phyloP scores from a whole-genome alignment of 495 filamentous ascomycete genomes.

The Annulohypoxylon maeteangense region DNA sequence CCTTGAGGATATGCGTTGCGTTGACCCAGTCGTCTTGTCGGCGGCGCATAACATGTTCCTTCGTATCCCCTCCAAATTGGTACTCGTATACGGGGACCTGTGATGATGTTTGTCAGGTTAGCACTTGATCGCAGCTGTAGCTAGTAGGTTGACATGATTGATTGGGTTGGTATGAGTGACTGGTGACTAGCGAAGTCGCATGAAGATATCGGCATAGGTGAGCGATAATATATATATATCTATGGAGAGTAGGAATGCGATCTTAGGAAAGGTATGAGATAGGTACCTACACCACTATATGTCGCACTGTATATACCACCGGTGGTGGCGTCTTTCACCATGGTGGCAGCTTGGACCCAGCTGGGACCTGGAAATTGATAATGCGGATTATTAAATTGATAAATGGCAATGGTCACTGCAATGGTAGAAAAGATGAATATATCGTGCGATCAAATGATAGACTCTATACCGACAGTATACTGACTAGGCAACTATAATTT shows the following conservation, averaged over 20 bases:
- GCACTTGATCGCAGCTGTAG: slow-evolving; percentile 68
- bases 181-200: background rate
- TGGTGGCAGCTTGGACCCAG: slow-evolving; percentile 33
- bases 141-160: slow-evolving; percentile 27
- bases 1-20: slow-evolving; percentile 95
- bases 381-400: background rate
- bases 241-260: background rate
- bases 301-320: slow-evolving; percentile 84
- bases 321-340: slow-evolving; percentile 52
- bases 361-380: slow-evolving; percentile 1
- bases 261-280: slow-evolving; percentile 3
- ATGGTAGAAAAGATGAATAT: background rate
- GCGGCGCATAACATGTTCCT: slow-evolving; percentile 87
- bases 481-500: background rate
- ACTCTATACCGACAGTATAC: background rate
- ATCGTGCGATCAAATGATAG: background rate
- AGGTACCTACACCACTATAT: slow-evolving; percentile 84
- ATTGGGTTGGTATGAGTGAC: background rate
- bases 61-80: slow-evolving; percentile 77
- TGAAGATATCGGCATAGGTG: background rate
- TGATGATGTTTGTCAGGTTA: slow-evolving; percentile 61
- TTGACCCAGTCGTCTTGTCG: slow-evolving; percentile 91
- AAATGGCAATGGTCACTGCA: background rate
- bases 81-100: slow-evolving; percentile 92
- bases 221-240: background rate